A percentile compares a stretch with the other conserved stretches of the same genome.
Conservation (phyloP, 768 basidiomycete genomes). For the Lactarius psammicola region DNA sequence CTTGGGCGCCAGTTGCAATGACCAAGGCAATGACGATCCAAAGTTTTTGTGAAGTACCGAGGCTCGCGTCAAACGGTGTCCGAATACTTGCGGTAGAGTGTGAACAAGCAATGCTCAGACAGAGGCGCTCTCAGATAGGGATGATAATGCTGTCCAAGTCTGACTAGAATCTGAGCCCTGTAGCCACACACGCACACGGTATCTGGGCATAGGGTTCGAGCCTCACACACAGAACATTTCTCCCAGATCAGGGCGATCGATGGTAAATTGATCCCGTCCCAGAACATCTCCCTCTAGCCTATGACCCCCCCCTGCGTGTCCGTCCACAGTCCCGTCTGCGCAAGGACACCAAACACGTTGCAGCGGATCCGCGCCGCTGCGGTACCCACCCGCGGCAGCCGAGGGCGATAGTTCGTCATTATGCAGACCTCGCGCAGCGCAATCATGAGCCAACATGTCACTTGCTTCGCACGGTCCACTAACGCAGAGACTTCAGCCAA, state of each 20-base stretch:
- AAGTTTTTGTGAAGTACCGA: no score
- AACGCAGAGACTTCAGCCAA: background rate
- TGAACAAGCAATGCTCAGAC: no score
- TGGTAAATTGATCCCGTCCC: background rate
- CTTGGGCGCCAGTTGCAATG: no score
- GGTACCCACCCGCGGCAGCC: background rate
- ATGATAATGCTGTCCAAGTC: background rate
- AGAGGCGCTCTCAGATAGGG: no score
- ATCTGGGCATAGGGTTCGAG: no score
- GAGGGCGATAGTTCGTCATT: constrained; percentile 10
- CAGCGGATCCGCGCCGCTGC: background rate
- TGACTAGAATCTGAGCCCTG: background rate
- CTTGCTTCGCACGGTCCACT: background rate
- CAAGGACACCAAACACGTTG: background rate
- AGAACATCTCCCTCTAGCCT: constrained; percentile 12
- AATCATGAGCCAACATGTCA: constrained; percentile 2
- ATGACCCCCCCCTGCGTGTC: no score
- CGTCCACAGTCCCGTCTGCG: background rate
- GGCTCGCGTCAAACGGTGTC: no score
- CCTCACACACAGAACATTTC: no score
- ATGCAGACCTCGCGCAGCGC: constrained; percentile 5
- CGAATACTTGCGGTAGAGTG: background rate
- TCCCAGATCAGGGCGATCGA: background rate
- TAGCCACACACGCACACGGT: no score
- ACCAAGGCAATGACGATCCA: no score